Conservation (phyloP, 2,329 filamentous ascomycete genomes). For the Claviceps digitariae region DNA sequence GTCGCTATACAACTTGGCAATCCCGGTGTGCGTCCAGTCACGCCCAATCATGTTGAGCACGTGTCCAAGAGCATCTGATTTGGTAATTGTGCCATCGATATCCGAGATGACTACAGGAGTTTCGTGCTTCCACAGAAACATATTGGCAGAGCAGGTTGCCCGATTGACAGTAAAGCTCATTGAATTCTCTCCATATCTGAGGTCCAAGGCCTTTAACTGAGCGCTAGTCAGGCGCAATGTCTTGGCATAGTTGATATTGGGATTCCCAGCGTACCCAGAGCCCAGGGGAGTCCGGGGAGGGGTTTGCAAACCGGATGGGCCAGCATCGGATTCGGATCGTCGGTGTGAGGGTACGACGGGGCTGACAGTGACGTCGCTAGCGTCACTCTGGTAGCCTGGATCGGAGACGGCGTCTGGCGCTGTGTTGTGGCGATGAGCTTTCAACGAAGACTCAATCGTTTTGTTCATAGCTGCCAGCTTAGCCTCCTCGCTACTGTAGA, state of each 20-base stretch:
- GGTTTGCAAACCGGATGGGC: slow-evolving; percentile 41
- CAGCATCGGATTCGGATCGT: slow-evolving; percentile 54
- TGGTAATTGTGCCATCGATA: slow-evolving; percentile 97
- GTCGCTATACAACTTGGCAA: slow-evolving; percentile 94
- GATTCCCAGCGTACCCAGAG: slow-evolving; percentile 49
- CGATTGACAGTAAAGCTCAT: slow-evolving; percentile 96
- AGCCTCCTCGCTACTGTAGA: slow-evolving; percentile 94
- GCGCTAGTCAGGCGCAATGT: slow-evolving; percentile 90
- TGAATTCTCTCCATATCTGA: slow-evolving; percentile 76
- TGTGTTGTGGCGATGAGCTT: slow-evolving; percentile 32
- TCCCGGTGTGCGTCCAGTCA: slow-evolving; percentile 94
- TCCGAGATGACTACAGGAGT: slow-evolving; percentile 95
- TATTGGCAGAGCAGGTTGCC: slow-evolving; percentile 79
- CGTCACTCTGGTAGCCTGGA: slow-evolving; percentile 90
- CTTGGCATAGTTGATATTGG: slow-evolving; percentile 85
- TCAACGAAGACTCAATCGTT: slow-evolving; percentile 37
- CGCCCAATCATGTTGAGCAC: slow-evolving; percentile 93
- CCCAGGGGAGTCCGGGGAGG: slow-evolving; percentile 59
- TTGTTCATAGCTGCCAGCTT: slow-evolving; percentile 74
- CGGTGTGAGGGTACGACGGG: slow-evolving; percentile 36
- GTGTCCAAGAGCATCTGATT: slow-evolving; percentile 88
- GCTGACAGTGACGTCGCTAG: slow-evolving; percentile 45
- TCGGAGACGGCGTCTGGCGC: slow-evolving; percentile 78
- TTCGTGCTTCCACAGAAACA: slow-evolving; percentile 89
- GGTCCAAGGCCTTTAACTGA: slow-evolving; percentile 72